A percentile compares a stretch with the other conserved stretches of the same genome.
These are phyloP conservation scores for Aphanomyces euteiches DNA, from an alignment of 352 stramenopile genomes.

Conservation along the genomic window DNA sequence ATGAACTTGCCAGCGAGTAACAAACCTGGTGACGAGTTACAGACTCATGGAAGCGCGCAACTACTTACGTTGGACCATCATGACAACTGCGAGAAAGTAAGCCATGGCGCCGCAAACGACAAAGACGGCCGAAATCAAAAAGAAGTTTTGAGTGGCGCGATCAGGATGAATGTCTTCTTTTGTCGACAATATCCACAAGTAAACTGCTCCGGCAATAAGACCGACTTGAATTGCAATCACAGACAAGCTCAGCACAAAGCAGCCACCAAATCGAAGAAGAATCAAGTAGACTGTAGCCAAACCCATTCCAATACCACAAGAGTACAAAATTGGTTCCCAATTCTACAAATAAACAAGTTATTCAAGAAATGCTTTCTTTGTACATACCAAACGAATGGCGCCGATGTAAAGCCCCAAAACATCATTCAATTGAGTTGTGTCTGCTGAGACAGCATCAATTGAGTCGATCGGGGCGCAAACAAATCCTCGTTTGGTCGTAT, in stretches of 20 bases:
- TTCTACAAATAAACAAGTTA: slow-evolving; percentile 40
- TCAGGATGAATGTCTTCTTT: slow-evolving; percentile 37
- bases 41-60: background rate
- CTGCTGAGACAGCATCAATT: slow-evolving; percentile 10
- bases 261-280: slow-evolving; percentile 65
- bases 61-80: slow-evolving; percentile 50
- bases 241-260: slow-evolving; percentile 64
- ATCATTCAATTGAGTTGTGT: slow-evolving; percentile 66
- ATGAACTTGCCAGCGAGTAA: slow-evolving; percentile 74
- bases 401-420: slow-evolving; percentile 71
- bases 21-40: slow-evolving; percentile 29
- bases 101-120: slow-evolving; percentile 53
- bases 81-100: slow-evolving; percentile 57
- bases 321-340: slow-evolving; percentile 61
- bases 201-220: slow-evolving; percentile 35
- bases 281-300: slow-evolving; percentile 61
- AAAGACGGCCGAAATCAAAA: slow-evolving; percentile 21
- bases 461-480: slow-evolving; percentile 22
- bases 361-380: background rate
- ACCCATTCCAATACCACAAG: slow-evolving; percentile 54
- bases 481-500: slow-evolving; percentile 16
- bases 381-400: slow-evolving; percentile 56
- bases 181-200: slow-evolving; percentile 5
- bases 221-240: slow-evolving; percentile 58
- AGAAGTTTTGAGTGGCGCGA: slow-evolving; percentile 32